Evolutionary conservation across 2,329 filamentous ascomycete species (phyloP), one percentile per base, ranked within the genome.

Genomic region (Diplodia scrobiculata): DNA sequence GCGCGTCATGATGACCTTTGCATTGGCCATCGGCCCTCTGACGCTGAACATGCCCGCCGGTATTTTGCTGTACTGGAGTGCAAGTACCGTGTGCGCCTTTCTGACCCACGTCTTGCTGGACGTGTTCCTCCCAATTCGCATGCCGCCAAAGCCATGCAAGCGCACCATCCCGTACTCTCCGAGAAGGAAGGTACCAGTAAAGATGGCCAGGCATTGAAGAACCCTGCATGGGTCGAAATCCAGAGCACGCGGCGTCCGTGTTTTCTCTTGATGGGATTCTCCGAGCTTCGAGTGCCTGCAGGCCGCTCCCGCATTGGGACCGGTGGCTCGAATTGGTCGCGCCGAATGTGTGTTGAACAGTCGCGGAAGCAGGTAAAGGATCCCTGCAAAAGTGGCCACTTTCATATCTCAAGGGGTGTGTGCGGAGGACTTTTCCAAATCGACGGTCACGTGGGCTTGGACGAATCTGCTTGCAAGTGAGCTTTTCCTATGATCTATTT

Each of bases 61-160:
- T 1, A 66, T 82, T n/a, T 67, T 80, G 69, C 70, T 80, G n/a
- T 82, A 81, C 62, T 76, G 76, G 76, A 71, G 69, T 4, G 71
- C 70, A 6, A 78, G 76, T 52, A 77, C 75, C 2, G 65, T 70
- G 4, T 76, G 72, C 10, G 76, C 75, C 21, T 73, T 76, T 25
- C 5, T 76, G 5, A 75, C 73, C 72, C 76, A 77, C 59, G 55
- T 66, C 9, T 77, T 71, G 71, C 70, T 77, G 19, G 73, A 77
- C 54, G 10, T 52, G 3, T 52, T 21, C 36, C 52, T 45, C 21
- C 52, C 52, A 1, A 19, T 63, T 14, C 32, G 25, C 14, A 52
- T 63, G 47, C 60, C 60, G 11, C 60, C 60, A 19, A 53, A 29
- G 60, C 32, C 48, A 7, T 63, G 60, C 48, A 63, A 51, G 19